Conservation (phyloP, 768 basidiomycete species). For the Wakefieldia striispora region DNA sequence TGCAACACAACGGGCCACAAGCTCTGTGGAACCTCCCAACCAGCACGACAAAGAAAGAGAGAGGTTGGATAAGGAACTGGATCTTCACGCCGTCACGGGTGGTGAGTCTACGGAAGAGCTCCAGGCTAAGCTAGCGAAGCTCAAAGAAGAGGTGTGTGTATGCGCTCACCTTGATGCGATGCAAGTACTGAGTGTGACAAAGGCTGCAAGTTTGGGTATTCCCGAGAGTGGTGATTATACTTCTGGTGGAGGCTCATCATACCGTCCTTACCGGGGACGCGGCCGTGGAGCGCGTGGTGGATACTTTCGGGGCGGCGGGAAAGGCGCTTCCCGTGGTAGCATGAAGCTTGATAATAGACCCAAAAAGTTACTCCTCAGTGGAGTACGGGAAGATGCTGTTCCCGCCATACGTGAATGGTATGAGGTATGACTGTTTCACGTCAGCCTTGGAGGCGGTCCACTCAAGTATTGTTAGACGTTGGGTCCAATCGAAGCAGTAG, state of each 20-base stretch:
- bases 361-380: constrained; percentile 74
- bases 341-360: constrained; percentile 93
- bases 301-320: constrained; percentile 57
- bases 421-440: constrained; percentile 47
- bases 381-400: constrained; percentile 50
- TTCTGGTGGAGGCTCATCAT: constrained; percentile 37
- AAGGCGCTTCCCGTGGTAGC: constrained; percentile 67
- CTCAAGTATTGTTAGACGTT: constrained; percentile 44
- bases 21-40: constrained; percentile 29
- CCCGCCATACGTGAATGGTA: constrained; percentile 80
- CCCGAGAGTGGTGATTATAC: constrained; percentile 44
- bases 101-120: constrained; percentile 64
- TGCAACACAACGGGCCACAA: constrained; percentile 22
- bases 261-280: constrained; percentile 69
- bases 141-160: constrained; percentile 71
- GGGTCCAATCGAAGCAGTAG: constrained; percentile 69
- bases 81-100: constrained; percentile 46
- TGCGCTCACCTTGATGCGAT: background rate
- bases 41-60: constrained; percentile 62
- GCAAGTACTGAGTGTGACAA: constrained; percentile 9
- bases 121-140: constrained; percentile 69
- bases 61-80: constrained; percentile 80
- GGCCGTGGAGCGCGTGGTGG: constrained; percentile 56
- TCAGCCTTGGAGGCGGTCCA: background rate
- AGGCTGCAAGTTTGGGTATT: constrained; percentile 79